phyloP scores from a whole-genome alignment of 306 rosid species.

The Fragaria iinumae region DNA sequence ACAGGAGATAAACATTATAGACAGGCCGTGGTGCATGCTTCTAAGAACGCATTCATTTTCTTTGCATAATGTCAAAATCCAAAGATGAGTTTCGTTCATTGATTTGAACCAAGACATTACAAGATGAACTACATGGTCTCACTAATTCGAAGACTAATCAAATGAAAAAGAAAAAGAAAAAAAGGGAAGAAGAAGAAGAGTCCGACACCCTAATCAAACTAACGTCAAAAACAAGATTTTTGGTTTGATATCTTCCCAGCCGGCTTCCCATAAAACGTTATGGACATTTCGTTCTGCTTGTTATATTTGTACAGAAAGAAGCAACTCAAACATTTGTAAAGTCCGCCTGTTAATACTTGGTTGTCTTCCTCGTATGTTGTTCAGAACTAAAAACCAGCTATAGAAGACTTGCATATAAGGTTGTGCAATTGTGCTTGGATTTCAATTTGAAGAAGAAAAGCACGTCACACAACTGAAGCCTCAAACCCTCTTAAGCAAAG shows the following conservation, averaged over 20 bases:
- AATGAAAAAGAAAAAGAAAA: too few relatives aligned
- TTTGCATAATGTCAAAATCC: too few relatives aligned
- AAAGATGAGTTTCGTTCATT: too few relatives aligned
- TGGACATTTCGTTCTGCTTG: not conserved
- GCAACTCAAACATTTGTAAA: not conserved
- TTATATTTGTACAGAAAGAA: not conserved
- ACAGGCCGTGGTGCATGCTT: too few relatives aligned
- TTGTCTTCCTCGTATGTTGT: not conserved
- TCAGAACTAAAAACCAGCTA: not conserved
- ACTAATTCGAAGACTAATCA: too few relatives aligned
- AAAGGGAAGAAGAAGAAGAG: too few relatives aligned
- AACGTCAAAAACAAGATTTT: not conserved
- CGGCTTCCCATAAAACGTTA: not conserved
- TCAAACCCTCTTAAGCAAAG: not conserved
- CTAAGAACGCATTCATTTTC: too few relatives aligned
- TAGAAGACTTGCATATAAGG: not conserved
- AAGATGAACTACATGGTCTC: too few relatives aligned
- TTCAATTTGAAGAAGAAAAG: too few relatives aligned
- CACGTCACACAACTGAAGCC: not conserved
- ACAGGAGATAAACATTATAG: too few relatives aligned
- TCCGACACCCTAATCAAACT: not conserved
- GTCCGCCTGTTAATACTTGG: not conserved
- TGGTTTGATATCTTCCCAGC: not conserved
- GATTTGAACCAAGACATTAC: too few relatives aligned
- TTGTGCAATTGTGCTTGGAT: not conserved